phyloP scores from a whole-genome alignment of 352 stramenopile genomes.

The Phytophthora palmivora region DNA sequence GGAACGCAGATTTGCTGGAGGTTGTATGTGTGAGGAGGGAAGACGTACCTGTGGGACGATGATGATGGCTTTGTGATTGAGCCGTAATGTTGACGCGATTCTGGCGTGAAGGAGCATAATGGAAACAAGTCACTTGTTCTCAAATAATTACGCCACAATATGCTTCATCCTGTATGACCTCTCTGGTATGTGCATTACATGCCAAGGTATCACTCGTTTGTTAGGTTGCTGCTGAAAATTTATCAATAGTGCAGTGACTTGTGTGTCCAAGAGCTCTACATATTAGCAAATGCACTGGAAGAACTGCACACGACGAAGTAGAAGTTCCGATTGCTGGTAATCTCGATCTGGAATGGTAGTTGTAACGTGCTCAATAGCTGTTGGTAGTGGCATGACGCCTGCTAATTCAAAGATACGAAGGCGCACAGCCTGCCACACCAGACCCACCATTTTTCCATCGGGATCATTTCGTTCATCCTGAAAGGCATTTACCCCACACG shows the following conservation, averaged over 20 bases:
- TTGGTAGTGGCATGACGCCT: constrained; percentile 9
- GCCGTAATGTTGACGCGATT: too few relatives aligned
- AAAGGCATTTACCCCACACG: constrained; percentile 48
- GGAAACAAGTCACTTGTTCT: too few relatives aligned
- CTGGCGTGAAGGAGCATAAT: too few relatives aligned
- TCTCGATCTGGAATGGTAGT: constrained; percentile 15
- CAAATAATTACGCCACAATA: too few relatives aligned
- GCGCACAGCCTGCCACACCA: constrained; percentile 55
- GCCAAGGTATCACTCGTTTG: constrained; percentile 2
- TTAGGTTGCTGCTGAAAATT: constrained; percentile 15
- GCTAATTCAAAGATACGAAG: constrained; percentile 57
- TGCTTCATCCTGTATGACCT: too few relatives aligned
- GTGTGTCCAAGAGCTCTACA: constrained; percentile 20
- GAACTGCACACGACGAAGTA: constrained; percentile 18
- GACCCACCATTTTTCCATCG: constrained; percentile 14
- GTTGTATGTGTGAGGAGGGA: too few relatives aligned
- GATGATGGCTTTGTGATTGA: too few relatives aligned
- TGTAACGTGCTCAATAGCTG: constrained; percentile 26
- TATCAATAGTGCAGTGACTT: constrained; percentile 28
- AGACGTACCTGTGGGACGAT: too few relatives aligned
- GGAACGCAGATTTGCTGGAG: too few relatives aligned
- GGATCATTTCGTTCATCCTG: background rate
- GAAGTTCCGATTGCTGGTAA: constrained; percentile 7
- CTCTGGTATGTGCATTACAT: too few relatives aligned
- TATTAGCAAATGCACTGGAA: constrained; percentile 6